Conservation (phyloP, 2,329 filamentous ascomycete species). For the Dactylella cylindrospora region DNA sequence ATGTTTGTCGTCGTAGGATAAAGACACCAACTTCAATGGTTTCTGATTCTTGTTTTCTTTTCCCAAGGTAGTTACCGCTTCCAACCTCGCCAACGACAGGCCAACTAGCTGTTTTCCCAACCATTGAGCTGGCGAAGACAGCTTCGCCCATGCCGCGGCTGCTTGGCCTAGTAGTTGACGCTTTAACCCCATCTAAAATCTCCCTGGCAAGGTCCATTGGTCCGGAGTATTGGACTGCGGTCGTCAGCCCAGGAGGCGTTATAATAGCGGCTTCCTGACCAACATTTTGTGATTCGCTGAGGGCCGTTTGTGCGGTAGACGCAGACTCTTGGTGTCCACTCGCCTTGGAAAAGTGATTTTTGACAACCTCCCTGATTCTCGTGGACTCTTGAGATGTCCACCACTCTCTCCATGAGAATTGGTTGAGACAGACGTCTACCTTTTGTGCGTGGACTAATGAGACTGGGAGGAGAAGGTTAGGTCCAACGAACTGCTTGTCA, state of each 20-base stretch:
- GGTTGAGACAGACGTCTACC: slow-evolving; percentile 47
- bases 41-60: slow-evolving; percentile 44
- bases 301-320: slow-evolving; percentile 6
- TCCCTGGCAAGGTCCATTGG: slow-evolving; percentile 48
- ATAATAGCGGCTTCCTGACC: slow-evolving; percentile 10
- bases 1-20: slow-evolving; percentile 45
- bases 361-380: slow-evolving; percentile 48
- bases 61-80: slow-evolving; percentile 24
- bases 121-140: slow-evolving; percentile 48
- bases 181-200: slow-evolving; percentile 48
- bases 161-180: slow-evolving; percentile 46
- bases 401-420: slow-evolving; percentile 49
- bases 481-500: slow-evolving; percentile 27
- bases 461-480: slow-evolving; percentile 21
- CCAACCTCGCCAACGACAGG: slow-evolving; percentile 46
- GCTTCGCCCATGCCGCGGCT: slow-evolving; percentile 49
- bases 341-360: slow-evolving; percentile 46
- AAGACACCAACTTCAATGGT: slow-evolving; percentile 48
- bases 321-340: slow-evolving; percentile 30
- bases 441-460: slow-evolving; percentile 46
- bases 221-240: slow-evolving; percentile 43
- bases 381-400: slow-evolving; percentile 48
- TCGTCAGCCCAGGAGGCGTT: slow-evolving; percentile 14
- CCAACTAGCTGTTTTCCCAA: slow-evolving; percentile 44
- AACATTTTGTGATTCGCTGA: slow-evolving; percentile 16